phyloP scores from a whole-genome alignment of 805 yeast genomes.

The Teunomyces stri region DNA sequence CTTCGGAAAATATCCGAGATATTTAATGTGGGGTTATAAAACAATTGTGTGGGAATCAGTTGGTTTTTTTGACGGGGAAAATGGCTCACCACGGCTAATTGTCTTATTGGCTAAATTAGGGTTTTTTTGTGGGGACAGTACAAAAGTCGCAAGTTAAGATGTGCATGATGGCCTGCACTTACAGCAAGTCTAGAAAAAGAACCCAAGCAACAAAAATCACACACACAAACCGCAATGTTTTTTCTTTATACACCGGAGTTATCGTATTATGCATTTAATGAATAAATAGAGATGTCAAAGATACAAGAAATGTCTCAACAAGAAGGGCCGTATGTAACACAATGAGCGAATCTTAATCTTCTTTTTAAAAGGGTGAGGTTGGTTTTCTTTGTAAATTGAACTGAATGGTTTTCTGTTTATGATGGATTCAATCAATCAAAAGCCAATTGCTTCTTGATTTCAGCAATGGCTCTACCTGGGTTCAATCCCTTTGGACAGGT shows the following conservation, averaged over 20 bases:
- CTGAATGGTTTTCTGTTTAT: background rate
- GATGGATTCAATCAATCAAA: conserved; percentile 44
- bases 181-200: no score
- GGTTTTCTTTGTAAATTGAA: background rate
- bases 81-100: background rate
- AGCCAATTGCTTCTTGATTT: conserved; percentile 91
- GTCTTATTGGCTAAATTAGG: background rate
- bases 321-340: background rate
- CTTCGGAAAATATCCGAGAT: background rate
- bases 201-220: background rate
- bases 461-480: conserved; percentile 97
- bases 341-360: background rate
- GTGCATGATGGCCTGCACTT: no score
- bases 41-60: no score
- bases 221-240: no score
- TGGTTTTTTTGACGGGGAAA: background rate
- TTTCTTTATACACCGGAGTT: background rate
- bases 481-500: conserved; percentile 99
- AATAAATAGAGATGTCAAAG: conserved; percentile 3
- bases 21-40: conserved; percentile 1
- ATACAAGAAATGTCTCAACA: conserved; percentile 2
- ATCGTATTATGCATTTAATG: conserved; percentile 4
- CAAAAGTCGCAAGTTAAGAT: no score
- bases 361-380: background rate
- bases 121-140: background rate